phyloP scores from a whole-genome alignment of 1,284 basidiomycete genomes.

The Ustilago curta region DNA sequence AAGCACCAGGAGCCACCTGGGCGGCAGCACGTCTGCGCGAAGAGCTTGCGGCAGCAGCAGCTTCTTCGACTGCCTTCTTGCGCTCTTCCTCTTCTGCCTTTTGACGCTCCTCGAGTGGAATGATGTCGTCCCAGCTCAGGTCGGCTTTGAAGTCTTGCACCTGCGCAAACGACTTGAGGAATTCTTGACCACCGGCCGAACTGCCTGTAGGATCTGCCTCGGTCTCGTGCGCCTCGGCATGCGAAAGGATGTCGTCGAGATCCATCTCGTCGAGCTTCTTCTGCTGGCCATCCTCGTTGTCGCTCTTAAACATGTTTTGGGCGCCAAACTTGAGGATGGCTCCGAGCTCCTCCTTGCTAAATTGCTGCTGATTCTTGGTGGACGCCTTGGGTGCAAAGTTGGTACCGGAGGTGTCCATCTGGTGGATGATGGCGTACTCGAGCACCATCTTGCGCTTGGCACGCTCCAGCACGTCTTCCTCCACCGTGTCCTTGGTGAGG shows the following conservation, averaged over 20 bases:
- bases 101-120: conserved; percentile 90
- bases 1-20: conserved; percentile 77
- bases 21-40: conserved; percentile 75
- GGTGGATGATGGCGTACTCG: conserved; percentile 99
- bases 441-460: conserved; percentile 99
- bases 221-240: conserved; percentile 97
- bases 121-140: conserved; percentile 96
- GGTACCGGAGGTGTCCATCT: conserved; percentile 98
- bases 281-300: conserved; percentile 85
- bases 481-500: conserved; percentile 98
- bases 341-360: conserved; percentile 96
- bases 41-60: conserved; percentile 73
- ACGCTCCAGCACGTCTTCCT: conserved; percentile 96
- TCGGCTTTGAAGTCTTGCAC: conserved; percentile 98
- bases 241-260: conserved; percentile 95
- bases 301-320: conserved; percentile 99
- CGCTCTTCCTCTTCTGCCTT: conserved; percentile 76
- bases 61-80: conserved; percentile 76
- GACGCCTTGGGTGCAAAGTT: conserved; percentile 81
- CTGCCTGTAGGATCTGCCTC: conserved; percentile 77
- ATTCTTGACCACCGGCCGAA: conserved; percentile 94
- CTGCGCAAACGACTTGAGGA: conserved; percentile 93
- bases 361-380: conserved; percentile 73
- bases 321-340: conserved; percentile 99
- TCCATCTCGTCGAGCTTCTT: conserved; percentile 99